A percentile compares a stretch with the other conserved stretches of the same genome.
Evolutionary conservation across 1,284 basidiomycete genomes (phyloP).

Genomic region (Polyporus tsugae): DNA sequence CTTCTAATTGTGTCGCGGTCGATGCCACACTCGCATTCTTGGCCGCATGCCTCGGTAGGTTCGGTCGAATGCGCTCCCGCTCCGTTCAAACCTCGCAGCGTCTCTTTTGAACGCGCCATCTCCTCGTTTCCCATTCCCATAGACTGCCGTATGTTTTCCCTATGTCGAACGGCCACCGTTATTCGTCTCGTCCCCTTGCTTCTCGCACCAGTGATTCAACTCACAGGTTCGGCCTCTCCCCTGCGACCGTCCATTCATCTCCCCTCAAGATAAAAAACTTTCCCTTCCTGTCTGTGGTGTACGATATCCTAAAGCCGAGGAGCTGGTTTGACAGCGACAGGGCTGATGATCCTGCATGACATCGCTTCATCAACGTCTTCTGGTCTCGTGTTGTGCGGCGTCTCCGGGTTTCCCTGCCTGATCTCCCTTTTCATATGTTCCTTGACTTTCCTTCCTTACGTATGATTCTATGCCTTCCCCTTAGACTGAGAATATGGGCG

Average conservation of each 20-base stretch:
- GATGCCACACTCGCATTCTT: background rate
- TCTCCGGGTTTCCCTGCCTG: conserved; percentile 18
- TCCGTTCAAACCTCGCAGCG: conserved; percentile 21
- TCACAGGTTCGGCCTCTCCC: conserved; percentile 14
- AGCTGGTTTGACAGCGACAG: background rate
- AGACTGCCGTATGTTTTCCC: conserved; percentile 13
- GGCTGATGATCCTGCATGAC: conserved; percentile 1
- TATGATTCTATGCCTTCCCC: conserved; percentile 18
- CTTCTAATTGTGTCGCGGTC: conserved; percentile 31
- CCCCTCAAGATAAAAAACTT: background rate
- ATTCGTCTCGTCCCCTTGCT: conserved; percentile 10
- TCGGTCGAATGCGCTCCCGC: conserved; percentile 19
- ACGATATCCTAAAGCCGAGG: conserved; percentile 12
- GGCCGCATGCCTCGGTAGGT: conserved; percentile 16
- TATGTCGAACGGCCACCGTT: conserved; percentile 12
- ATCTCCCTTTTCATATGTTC: conserved; percentile 19
- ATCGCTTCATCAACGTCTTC: conserved; percentile 2
- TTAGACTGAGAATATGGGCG: background rate
- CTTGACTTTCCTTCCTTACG: conserved; percentile 17
- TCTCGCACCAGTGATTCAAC: conserved; percentile 31
- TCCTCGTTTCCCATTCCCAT: conserved; percentile 8
- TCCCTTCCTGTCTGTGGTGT: conserved; percentile 8
- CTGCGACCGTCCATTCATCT: background rate
- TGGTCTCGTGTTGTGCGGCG: conserved; percentile 11
- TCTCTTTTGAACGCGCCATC: conserved; percentile 17